A percentile compares a stretch with the other conserved stretches of the same genome.
Evolutionary conservation across 495 filamentous ascomycete genomes (phyloP).

Genomic region (Penicillium salamii): DNA sequence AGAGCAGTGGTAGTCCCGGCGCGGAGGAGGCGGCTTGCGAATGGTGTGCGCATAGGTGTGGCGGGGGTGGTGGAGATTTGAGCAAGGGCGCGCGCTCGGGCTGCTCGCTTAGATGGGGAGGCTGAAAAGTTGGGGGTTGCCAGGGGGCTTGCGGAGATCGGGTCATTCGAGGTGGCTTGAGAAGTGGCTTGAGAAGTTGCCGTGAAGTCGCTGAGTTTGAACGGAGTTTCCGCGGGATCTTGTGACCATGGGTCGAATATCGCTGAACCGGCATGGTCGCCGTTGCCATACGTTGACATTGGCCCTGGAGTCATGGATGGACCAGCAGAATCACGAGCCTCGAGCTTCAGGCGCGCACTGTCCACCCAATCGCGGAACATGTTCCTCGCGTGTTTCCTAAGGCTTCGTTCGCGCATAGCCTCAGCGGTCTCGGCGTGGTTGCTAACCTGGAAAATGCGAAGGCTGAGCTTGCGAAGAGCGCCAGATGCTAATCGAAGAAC

Average conservation of each 20-base stretch:
- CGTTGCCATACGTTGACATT: constrained; percentile 25
- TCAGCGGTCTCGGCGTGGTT: constrained; percentile 47
- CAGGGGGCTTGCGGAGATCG: constrained; percentile 39
- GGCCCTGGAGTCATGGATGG: constrained; percentile 33
- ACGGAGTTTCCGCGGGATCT: constrained; percentile 41
- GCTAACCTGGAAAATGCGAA: constrained; percentile 50
- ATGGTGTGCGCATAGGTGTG: constrained; percentile 45
- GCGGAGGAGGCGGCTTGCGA: constrained; percentile 43
- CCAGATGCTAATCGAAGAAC: constrained; percentile 42
- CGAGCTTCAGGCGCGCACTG: constrained; percentile 39
- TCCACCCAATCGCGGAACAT: constrained; percentile 61
- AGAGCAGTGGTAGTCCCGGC: constrained; percentile 26
- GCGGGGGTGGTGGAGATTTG: constrained; percentile 53
- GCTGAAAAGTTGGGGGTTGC: constrained; percentile 52
- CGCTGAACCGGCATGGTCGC: constrained; percentile 30
- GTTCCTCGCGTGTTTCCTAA: constrained; percentile 52
- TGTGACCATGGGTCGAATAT: constrained; percentile 42
- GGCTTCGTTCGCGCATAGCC: constrained; percentile 54
- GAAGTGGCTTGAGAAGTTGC: constrained; percentile 12
- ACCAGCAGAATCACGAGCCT: constrained; percentile 35
- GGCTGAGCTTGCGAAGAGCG: constrained; percentile 48
- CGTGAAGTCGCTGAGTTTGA: constrained; percentile 46
- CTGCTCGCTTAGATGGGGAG: constrained; percentile 57
- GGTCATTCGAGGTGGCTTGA: constrained; percentile 25
- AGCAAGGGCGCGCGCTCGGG: constrained; percentile 49